These are phyloP conservation scores for Amyloporia xantha DNA, from an alignment of 768 basidiomycete species.

Conservation along the genomic window DNA sequence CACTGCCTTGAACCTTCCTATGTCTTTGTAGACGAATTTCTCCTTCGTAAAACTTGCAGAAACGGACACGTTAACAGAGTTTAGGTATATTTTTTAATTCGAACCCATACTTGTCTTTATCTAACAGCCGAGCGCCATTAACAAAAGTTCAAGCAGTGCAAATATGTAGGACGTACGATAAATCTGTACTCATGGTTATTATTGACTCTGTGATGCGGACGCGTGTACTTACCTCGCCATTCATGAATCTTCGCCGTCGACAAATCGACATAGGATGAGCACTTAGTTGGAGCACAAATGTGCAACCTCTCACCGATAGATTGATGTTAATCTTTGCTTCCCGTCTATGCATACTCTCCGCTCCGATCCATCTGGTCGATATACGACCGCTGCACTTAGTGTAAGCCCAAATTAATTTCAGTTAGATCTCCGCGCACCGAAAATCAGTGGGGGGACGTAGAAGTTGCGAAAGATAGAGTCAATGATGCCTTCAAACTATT, in stretches of 20 bases:
- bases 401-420: too few relatives aligned
- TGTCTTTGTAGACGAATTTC: slow-evolving; percentile 47
- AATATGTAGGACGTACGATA: slow-evolving; percentile 37
- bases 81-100: too few relatives aligned
- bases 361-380: slow-evolving; percentile 56
- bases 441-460: slow-evolving; percentile 76
- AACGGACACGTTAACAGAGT: too few relatives aligned
- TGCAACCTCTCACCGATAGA: slow-evolving; percentile 47
- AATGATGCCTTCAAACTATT: slow-evolving; percentile 40
- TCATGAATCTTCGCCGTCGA: slow-evolving; percentile 48
- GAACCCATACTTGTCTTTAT: slow-evolving; percentile 40
- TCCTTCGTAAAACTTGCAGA: slow-evolving; percentile 33
- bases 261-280: too few relatives aligned
- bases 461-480: slow-evolving; percentile 77
- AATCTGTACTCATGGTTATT: slow-evolving; percentile 43
- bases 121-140: slow-evolving; percentile 17
- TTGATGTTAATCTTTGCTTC: slow-evolving; percentile 74
- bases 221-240: slow-evolving; percentile 33
- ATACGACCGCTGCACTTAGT: slow-evolving; percentile 37
- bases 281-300: background rate
- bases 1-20: slow-evolving; percentile 13
- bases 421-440: slow-evolving; percentile 43
- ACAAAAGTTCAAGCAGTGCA: background rate
- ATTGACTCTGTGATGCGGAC: too few relatives aligned
- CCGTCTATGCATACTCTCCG: slow-evolving; percentile 70